phyloP scores from a whole-genome alignment of 345 rosid genomes.

The Populus tremula region DNA sequence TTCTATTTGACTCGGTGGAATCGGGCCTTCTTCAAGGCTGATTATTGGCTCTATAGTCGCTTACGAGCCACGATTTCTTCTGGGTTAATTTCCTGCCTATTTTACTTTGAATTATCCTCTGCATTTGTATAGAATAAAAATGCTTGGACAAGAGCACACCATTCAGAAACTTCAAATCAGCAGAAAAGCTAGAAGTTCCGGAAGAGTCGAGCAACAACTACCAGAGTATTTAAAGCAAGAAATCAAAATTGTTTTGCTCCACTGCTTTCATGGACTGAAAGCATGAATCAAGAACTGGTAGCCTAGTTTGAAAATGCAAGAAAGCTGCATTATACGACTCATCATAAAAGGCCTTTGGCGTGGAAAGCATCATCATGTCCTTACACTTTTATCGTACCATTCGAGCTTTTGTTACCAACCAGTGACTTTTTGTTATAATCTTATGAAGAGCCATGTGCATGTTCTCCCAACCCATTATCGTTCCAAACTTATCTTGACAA shows the following conservation, averaged over 20 bases:
- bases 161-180: too few relatives aligned
- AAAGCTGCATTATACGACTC: conserved; percentile 8
- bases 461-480: conserved; percentile 24
- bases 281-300: background rate
- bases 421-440: conserved; percentile 20
- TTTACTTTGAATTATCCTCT: background rate
- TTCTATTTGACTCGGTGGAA: too few relatives aligned
- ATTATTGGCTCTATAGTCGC: background rate
- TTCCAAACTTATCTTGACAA: conserved; percentile 29
- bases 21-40: background rate
- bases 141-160: background rate
- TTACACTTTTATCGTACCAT: conserved; percentile 8
- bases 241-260: background rate
- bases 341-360: conserved; percentile 10
- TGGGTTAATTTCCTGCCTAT: background rate
- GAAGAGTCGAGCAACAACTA: background rate
- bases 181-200: background rate
- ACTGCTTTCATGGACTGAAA: background rate
- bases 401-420: conserved; percentile 27
- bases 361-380: conserved; percentile 22
- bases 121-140: background rate
- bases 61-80: background rate
- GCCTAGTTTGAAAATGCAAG: background rate
- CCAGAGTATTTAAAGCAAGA: background rate
- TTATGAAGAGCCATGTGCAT: conserved; percentile 39